phyloP scores from a whole-genome alignment of 148 eudicot species.

The Camellia lanceoleosa region DNA sequence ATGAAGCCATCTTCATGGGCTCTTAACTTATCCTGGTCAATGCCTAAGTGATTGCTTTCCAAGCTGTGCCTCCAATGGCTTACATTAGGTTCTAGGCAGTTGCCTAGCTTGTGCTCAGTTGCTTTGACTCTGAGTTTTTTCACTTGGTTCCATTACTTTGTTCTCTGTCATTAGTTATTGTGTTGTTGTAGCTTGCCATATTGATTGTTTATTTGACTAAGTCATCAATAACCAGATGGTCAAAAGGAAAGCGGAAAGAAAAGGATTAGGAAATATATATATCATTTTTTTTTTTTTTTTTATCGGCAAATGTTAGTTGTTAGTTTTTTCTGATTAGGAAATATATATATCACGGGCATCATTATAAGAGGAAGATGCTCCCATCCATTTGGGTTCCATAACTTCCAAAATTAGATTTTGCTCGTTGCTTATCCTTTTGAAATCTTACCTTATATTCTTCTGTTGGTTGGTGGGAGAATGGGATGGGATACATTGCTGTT shows the following conservation, averaged over 20 bases:
- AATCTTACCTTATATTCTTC: neutral
- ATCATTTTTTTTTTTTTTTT: neutral
- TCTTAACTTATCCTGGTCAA: neutral
- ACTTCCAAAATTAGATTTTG: neutral
- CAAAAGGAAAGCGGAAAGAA: neutral
- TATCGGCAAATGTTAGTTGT: no score
- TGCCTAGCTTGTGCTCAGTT: neutral
- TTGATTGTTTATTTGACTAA: no score
- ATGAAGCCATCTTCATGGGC: neutral
- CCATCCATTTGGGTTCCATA: no score
- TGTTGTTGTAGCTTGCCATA: no score
- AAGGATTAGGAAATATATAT: neutral
- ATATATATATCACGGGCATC: neutral
- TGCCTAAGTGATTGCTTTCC: neutral
- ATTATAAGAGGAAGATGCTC: neutral
- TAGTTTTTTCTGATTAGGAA: neutral
- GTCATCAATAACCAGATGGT: no score
- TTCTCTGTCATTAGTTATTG: neutral
- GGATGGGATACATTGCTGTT: neutral
- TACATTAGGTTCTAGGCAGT: neutral
- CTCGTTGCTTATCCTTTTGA: neutral
- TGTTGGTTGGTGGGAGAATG: neutral
- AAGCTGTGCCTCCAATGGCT: neutral
- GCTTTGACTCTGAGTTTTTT: neutral
- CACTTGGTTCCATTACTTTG: neutral